These are phyloP conservation scores for Penicillium sp. DNA, from an alignment of 2,329 filamentous ascomycete genomes.

Conservation along the genomic window DNA sequence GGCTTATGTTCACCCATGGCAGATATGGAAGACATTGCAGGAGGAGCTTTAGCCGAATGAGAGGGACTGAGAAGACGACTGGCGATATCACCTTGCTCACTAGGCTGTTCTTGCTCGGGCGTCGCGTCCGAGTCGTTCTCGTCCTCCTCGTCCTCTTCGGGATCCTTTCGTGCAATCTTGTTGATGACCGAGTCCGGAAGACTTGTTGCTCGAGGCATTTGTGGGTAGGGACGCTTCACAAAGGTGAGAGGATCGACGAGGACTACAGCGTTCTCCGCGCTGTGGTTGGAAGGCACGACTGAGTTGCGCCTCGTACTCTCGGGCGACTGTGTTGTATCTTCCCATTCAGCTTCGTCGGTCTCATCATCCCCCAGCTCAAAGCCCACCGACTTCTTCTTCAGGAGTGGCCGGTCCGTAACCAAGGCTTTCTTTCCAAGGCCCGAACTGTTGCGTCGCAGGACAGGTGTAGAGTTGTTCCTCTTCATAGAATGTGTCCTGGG, in stretches of 20 bases:
- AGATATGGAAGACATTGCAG: slow-evolving; percentile 48
- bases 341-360: slow-evolving; percentile 46
- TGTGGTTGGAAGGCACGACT: slow-evolving; percentile 34
- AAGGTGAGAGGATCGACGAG: slow-evolving; percentile 39
- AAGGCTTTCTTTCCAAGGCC: slow-evolving; percentile 38
- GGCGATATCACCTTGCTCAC: slow-evolving; percentile 37
- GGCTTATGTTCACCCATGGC: slow-evolving; percentile 38
- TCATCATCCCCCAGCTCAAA: slow-evolving; percentile 44
- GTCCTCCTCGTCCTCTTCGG: slow-evolving; percentile 20
- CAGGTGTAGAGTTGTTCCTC: slow-evolving; percentile 44
- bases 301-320: slow-evolving; percentile 46
- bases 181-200: slow-evolving; percentile 36
- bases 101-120: slow-evolving; percentile 16
- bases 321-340: slow-evolving; percentile 46
- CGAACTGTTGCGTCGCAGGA: slow-evolving; percentile 38
- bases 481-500: slow-evolving; percentile 37
- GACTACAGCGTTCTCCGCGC: slow-evolving; percentile 32
- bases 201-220: slow-evolving; percentile 36
- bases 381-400: slow-evolving; percentile 44
- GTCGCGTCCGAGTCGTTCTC: slow-evolving; percentile 17
- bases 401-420: slow-evolving; percentile 31
- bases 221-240: slow-evolving; percentile 39
- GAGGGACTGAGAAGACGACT: slow-evolving; percentile 37
- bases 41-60: slow-evolving; percentile 42
- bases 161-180: slow-evolving; percentile 26